Evolutionary conservation across 176 grass and related monocot genomes (phyloP).

Genomic region (Coix lacrymajobi): DNA sequence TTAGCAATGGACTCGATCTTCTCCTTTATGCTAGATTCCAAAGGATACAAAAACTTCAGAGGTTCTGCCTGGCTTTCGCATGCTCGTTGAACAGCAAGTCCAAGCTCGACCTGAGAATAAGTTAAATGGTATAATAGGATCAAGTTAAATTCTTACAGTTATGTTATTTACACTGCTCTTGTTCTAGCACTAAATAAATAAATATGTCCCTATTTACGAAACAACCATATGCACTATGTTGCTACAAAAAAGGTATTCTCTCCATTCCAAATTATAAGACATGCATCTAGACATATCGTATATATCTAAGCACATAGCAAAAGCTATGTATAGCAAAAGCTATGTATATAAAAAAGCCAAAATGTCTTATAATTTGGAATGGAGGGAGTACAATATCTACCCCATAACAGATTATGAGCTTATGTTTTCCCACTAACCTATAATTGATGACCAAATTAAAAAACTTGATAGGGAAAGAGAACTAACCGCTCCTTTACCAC

Average conservation of each 20-base stretch:
- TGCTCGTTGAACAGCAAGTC: conserved; percentile 80
- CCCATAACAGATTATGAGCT: neutral
- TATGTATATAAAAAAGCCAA: too few species aligned
- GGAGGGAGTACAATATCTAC: neutral
- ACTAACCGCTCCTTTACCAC: conserved; percentile 96
- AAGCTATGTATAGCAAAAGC: too few species aligned
- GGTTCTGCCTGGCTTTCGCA: conserved; percentile 71
- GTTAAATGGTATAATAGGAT: neutral
- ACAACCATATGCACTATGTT: neutral
- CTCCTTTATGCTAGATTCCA: conserved; percentile 83
- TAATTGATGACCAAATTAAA: neutral
- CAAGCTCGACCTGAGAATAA: conserved; percentile 80
- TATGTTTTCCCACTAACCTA: neutral
- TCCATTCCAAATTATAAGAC: too few species aligned
- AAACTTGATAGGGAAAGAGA: conserved; percentile 1
- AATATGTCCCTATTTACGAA: neutral
- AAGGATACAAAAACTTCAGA: conserved; percentile 83
- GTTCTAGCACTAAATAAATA: neutral
- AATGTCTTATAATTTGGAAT: too few species aligned
- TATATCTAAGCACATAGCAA: too few species aligned
- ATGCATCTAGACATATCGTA: too few species aligned
- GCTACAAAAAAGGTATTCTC: neutral
- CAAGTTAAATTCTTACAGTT: neutral
- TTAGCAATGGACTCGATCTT: conserved; percentile 94
- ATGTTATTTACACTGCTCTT: neutral